Percentiles rank a stretch among this genome's conserved stretches.
Conservation (phyloP, 73 alveolate species). For the Effrenium voratum region DNA sequence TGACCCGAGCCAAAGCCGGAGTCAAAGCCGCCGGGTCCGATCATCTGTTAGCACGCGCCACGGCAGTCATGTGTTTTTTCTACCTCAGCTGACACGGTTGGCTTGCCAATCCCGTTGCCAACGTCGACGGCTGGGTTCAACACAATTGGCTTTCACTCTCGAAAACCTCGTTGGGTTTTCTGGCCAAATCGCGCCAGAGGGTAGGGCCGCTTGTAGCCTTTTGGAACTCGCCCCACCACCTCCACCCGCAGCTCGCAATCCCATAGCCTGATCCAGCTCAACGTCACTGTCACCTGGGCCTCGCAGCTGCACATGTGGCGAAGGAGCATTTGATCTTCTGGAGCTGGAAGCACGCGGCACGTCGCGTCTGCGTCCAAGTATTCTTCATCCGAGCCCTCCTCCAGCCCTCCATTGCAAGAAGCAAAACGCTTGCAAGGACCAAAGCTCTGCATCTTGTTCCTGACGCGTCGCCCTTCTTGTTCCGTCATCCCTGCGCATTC, state of each 20-base stretch:
- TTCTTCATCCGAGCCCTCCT: background rate
- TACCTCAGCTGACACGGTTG: no score
- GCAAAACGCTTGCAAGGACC: background rate
- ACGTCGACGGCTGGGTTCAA: no score
- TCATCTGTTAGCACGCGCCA: no score
- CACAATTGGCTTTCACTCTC: no score
- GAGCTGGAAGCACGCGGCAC: background rate
- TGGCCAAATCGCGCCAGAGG: background rate
- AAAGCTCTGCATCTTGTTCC: background rate
- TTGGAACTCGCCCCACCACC: constrained; percentile 6
- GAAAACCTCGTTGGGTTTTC: no score
- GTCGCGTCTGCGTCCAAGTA: background rate
- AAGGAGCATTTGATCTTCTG: constrained; percentile 1
- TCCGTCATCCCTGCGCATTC: constrained; percentile 19
- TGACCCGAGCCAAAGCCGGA: no score
- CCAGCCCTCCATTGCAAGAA: constrained; percentile 1
- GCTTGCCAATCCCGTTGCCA: no score
- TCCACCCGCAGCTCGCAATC: constrained; percentile 30
- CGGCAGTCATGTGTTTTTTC: no score
- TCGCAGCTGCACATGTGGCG: background rate
- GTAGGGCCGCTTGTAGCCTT: constrained; percentile 6
- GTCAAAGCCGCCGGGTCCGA: no score
- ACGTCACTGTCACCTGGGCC: constrained; percentile 3
- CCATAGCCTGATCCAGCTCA: background rate
- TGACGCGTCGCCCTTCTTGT: constrained; percentile 8